Base-by-base conservation (phyloP, 192 early-diverging fungal species). In the Backusella circina region DNA sequence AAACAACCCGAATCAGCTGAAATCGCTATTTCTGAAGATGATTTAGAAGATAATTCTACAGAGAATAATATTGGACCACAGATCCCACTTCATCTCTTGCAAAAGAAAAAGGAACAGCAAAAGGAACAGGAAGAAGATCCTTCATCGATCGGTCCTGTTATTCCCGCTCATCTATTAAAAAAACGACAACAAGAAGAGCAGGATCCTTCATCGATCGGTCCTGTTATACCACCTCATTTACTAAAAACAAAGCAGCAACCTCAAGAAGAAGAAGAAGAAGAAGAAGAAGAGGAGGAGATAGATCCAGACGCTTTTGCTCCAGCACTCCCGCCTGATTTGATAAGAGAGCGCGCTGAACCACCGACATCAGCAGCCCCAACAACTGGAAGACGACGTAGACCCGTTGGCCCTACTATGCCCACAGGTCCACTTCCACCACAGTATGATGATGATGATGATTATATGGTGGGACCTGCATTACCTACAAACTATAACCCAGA, bases 281-380 rank as follows among this genome's bases (percentile, higher is more conserved):
- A 37, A 33, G 37, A 16, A 13, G 15, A n/a, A 4, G 38, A 6
- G 8, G 67, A 23, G 3, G 75, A 54, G 15, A 68, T 26, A 13
- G 71, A 74, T 65, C 75, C 47, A n/a, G 75, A 77, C 23, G 75
- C 75, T 1, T 81, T 71, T 81, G 61, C 65, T 0, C 79, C 79
- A 31, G 79, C 44, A 67, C 69, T 81, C 4, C 79, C 79, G 16
- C 79, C 79, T 21, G 79, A 81, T 64, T 23, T 81, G 28, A 8
- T 76, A 18, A 23, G 65, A 26, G 31, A 76, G 41, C 75, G 50
- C 31, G 21, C 50, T 32, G 21, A 71, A 18, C 35, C 35, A n/a
- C 13, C 61, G 33, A 35, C 36, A 39, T 4, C 21, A 12, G 28
- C 38, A 64, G 66, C 18, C 2, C 3, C 35, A 31, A 67, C 21